A percentile compares a stretch with the other conserved stretches of the same genome.
phyloP scores from a whole-genome alignment of 2,329 filamentous ascomycete species.

The Botrytis tulipae region DNA sequence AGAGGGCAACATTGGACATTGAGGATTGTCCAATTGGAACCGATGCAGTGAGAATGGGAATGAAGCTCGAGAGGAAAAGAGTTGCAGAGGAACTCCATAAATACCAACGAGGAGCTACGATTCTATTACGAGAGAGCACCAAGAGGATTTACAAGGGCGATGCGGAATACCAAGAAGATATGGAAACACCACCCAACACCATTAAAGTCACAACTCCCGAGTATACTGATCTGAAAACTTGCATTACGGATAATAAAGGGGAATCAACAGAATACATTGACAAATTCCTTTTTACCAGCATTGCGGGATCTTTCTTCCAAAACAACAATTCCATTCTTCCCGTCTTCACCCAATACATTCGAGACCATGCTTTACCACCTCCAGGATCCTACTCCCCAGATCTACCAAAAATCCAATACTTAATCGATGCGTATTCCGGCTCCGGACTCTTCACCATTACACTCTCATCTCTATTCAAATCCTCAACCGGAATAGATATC shows the following conservation, averaged over 20 bases:
- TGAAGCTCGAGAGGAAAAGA: constrained; percentile 74
- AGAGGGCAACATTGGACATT: constrained; percentile 79
- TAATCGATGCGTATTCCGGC: constrained; percentile 97
- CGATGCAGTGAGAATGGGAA: constrained; percentile 74
- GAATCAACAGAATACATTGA: constrained; percentile 86
- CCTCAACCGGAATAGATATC: constrained; percentile 88
- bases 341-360: constrained; percentile 82
- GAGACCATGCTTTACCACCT: constrained; percentile 68
- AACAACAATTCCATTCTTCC: constrained; percentile 99
- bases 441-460: constrained; percentile 97
- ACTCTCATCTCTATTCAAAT: constrained; percentile 78
- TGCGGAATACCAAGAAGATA: constrained; percentile 30
- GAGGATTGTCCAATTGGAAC: constrained; percentile 97
- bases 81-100: constrained; percentile 67
- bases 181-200: constrained; percentile 34
- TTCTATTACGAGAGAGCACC: constrained; percentile 86
- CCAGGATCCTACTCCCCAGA: constrained; percentile 37
- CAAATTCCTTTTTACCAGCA: constrained; percentile 78
- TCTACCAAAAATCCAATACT: constrained; percentile 64
- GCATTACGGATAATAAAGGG: constrained; percentile 81
- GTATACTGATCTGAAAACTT: constrained; percentile 78
- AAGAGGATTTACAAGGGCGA: constrained; percentile 56
- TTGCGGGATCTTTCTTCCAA: constrained; percentile 94
- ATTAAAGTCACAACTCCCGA: constrained; percentile 43
- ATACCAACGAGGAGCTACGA: constrained; percentile 80